phyloP scores from a whole-genome alignment of 2,329 filamentous ascomycete species.

The Fulvia fulva region DNA sequence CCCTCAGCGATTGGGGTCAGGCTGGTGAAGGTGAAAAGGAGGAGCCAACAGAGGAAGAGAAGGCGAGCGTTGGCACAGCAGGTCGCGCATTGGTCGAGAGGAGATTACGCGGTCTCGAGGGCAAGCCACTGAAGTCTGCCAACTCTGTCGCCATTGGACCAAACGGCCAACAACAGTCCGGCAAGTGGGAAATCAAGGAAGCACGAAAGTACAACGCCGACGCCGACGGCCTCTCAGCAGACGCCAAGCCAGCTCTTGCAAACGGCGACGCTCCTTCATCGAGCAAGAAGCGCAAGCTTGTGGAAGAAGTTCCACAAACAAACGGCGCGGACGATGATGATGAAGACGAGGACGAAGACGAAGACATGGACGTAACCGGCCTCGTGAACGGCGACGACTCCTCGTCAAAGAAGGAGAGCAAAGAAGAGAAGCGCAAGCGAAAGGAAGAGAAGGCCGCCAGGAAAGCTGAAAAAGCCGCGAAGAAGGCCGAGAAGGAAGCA shows the following conservation, averaged over 20 bases:
- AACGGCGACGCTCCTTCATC: conserved; percentile 50
- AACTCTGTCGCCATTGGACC: conserved; percentile 72
- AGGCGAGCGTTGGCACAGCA: conserved; percentile 71
- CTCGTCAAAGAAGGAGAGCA: conserved; percentile 22
- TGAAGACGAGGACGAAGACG: conserved; percentile 40
- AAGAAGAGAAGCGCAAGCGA: conserved; percentile 27
- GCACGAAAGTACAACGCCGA: conserved; percentile 91
- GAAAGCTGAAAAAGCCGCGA: conserved; percentile 29
- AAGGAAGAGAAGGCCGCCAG: conserved; percentile 25
- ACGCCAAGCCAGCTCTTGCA: conserved; percentile 57
- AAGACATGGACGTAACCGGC: conserved; percentile 14
- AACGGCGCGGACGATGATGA: conserved; percentile 38
- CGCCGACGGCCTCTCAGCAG: conserved; percentile 74
- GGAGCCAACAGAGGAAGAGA: conserved; percentile 78
- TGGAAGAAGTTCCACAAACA: conserved; percentile 47
- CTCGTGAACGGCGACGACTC: conserved; percentile 22
- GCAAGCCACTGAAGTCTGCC: conserved; percentile 72
- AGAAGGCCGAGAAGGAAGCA: conserved; percentile 35
- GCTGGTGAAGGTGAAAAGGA: conserved; percentile 61
- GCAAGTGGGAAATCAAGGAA: conserved; percentile 90
- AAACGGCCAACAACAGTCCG: conserved; percentile 57
- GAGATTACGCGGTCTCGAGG: conserved; percentile 73
- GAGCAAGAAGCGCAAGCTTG: conserved; percentile 41
- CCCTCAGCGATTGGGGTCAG: conserved; percentile 71
- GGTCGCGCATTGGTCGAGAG: conserved; percentile 71